Evolutionary conservation across 371 early-diverging fungal species (phyloP).

Genomic region (Gilbertella persicaria): DNA sequence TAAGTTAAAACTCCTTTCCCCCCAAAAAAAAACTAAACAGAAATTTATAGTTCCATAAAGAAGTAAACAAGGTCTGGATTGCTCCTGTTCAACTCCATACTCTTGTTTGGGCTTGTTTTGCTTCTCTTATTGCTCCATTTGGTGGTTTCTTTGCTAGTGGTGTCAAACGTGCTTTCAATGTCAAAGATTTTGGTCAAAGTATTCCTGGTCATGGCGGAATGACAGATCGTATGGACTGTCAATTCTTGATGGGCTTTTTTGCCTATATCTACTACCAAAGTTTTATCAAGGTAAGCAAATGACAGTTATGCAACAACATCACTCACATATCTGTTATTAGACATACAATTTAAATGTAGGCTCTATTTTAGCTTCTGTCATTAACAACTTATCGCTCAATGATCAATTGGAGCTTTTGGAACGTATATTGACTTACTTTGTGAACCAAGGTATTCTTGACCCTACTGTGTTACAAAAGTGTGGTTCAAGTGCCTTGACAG

Average conservation of each 20-base stretch:
- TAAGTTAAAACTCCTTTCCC: not conserved
- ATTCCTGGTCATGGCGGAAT: slow-evolving; percentile 99
- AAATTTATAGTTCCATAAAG: slow-evolving; percentile 22
- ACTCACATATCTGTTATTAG: slow-evolving; percentile 15
- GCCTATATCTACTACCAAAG: slow-evolving; percentile 90
- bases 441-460: slow-evolving; percentile 59
- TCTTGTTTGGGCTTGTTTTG: slow-evolving; percentile 90
- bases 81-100: slow-evolving; percentile 92
- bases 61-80: slow-evolving; percentile 52
- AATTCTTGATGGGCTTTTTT: slow-evolving; percentile 97
- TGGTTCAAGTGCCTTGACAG: slow-evolving; percentile 34
- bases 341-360: slow-evolving; percentile 50
- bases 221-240: slow-evolving; percentile 98
- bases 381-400: slow-evolving; percentile 39
- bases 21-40: not conserved
- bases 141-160: slow-evolving; percentile 99
- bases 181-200: slow-evolving; percentile 97
- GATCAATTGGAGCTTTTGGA: slow-evolving; percentile 62
- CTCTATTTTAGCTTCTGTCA: slow-evolving; percentile 45
- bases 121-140: slow-evolving; percentile 98
- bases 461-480: slow-evolving; percentile 40
- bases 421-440: slow-evolving; percentile 53
- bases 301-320: not conserved
- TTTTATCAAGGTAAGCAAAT: slow-evolving; percentile 71
- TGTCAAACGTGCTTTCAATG: slow-evolving; percentile 96